Evolutionary conservation across 768 basidiomycete genomes (phyloP).

Genomic region (Lyophyllum decastes): DNA sequence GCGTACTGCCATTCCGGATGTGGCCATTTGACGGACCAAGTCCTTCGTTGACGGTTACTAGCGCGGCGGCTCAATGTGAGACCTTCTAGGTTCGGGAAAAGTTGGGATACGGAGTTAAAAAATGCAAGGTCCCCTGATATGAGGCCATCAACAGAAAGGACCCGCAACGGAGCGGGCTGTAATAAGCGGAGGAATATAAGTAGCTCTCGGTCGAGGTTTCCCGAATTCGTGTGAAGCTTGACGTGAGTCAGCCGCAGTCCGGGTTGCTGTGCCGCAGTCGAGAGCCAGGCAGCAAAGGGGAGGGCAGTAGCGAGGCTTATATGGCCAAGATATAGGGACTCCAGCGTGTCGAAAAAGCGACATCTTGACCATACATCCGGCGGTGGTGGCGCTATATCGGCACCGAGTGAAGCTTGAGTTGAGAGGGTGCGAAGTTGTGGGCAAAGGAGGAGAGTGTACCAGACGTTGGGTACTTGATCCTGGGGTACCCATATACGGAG

Average conservation of each 20-base stretch:
- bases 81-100: not conserved
- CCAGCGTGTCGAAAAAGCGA: not conserved
- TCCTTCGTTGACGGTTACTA: not conserved
- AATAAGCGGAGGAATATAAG: not conserved
- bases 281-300: not conserved
- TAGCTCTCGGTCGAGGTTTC: not conserved
- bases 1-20: constrained; percentile 5
- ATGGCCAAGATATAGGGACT: not conserved
- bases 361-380: not conserved
- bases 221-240: not conserved
- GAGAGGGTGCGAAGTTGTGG: not conserved
- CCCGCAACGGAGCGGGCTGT: not conserved
- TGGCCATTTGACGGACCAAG: not conserved
- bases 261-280: too few relatives aligned
- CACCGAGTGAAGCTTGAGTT: not conserved
- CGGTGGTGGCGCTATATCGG: not conserved
- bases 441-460: not conserved
- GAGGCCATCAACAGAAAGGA: constrained; percentile 2
- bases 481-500: not conserved
- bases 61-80: not conserved
- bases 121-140: not conserved
- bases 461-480: not conserved
- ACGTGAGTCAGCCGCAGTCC: not conserved
- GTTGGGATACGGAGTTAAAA: not conserved
- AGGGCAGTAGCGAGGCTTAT: not conserved